Evolutionary conservation across 2,329 filamentous ascomycete species (phyloP).

Genomic region (Aureobasidium leucospermi): DNA sequence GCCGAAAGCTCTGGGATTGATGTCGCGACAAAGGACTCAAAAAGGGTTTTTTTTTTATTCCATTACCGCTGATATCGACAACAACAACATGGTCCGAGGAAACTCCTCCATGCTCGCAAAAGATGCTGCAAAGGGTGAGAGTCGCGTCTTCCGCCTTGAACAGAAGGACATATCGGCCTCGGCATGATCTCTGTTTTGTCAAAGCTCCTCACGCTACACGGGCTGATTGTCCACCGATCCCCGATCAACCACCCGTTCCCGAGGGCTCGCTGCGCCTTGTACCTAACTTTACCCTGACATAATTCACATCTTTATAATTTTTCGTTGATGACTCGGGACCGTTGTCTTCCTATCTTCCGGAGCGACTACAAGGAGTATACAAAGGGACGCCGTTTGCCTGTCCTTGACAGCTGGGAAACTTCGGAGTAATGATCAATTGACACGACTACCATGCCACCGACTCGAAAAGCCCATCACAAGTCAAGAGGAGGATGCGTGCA

Average conservation of each 20-base stretch:
- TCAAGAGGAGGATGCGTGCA: conserved; percentile 32
- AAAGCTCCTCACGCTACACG: too few relatives aligned
- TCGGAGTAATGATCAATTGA: background rate
- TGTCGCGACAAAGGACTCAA: too few relatives aligned
- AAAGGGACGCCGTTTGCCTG: background rate
- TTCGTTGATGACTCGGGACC: background rate
- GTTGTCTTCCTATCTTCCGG: background rate
- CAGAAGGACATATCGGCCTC: too few relatives aligned
- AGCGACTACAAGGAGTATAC: background rate
- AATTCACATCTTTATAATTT: background rate
- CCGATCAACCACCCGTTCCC: too few relatives aligned
- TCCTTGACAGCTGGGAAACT: background rate
- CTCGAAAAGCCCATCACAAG: conserved; percentile 29
- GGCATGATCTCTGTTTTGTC: too few relatives aligned
- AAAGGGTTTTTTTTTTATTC: too few relatives aligned
- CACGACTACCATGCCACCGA: conserved; percentile 3
- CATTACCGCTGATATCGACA: too few relatives aligned
- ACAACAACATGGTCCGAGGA: too few relatives aligned
- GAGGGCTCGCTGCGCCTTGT: background rate
- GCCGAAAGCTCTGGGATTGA: background rate
- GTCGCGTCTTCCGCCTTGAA: too few relatives aligned
- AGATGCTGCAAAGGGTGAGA: too few relatives aligned
- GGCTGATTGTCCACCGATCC: too few relatives aligned
- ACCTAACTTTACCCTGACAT: background rate
- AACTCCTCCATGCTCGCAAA: too few relatives aligned